Conservation (phyloP, 1,139 yeast genomes). For the Saccharomyces pastorianus region DNA sequence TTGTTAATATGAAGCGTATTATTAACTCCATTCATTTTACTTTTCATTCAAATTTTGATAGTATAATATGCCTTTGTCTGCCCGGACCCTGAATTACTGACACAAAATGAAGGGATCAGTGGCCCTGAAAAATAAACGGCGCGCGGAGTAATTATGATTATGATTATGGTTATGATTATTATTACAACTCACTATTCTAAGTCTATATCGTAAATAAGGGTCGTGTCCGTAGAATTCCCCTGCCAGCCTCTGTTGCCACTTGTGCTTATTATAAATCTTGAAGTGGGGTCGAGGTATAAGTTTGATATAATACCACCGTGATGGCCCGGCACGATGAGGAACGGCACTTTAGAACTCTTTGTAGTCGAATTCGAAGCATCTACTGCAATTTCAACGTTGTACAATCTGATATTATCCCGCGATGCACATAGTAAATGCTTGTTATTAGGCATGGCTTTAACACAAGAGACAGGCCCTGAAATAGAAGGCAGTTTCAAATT, state of each 20-base stretch:
- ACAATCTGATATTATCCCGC: slow-evolving; percentile 78
- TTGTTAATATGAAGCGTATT: neutral
- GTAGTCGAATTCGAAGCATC: slow-evolving; percentile 17
- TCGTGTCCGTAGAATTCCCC: slow-evolving; percentile 68
- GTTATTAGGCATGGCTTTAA: slow-evolving; percentile 73
- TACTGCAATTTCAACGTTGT: slow-evolving; percentile 44
- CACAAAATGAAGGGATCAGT: neutral
- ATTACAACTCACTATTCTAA: slow-evolving; percentile 13
- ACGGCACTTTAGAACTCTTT: slow-evolving; percentile 35
- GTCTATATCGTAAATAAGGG: slow-evolving; percentile 68
- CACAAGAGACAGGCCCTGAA: slow-evolving; percentile 85
- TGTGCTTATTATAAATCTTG: slow-evolving; percentile 79
- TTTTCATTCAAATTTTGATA: neutral
- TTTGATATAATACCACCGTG: slow-evolving; percentile 64
- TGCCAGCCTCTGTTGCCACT: slow-evolving; percentile 97
- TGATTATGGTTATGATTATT: neutral
- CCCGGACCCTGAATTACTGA: neutral
- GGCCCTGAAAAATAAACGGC: neutral
- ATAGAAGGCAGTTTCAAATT: slow-evolving; percentile 71
- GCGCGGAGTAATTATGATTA: neutral
- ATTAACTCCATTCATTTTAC: neutral
- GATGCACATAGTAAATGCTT: slow-evolving; percentile 81
- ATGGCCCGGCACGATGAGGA: slow-evolving; percentile 53
- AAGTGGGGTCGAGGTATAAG: slow-evolving; percentile 73
- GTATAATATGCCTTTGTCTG: neutral